phyloP scores from a whole-genome alignment of 441 rosid genomes.

The Corymbia calophylla region DNA sequence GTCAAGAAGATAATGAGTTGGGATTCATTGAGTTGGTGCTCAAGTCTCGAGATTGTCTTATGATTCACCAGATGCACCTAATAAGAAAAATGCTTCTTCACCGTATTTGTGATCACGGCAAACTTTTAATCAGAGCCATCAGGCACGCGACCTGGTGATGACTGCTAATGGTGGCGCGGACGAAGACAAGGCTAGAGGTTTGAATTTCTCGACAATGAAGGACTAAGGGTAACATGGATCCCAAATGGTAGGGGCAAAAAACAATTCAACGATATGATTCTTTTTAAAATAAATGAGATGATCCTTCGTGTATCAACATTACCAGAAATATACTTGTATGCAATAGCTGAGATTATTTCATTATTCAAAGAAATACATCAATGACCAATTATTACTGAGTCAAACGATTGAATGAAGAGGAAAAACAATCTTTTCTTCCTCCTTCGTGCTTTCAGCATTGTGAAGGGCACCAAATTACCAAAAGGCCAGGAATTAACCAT shows the following conservation, averaged over 20 bases:
- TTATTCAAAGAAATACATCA: neutral
- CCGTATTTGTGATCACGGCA: neutral
- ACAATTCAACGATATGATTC: neutral
- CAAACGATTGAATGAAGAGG: no score
- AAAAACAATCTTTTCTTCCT: no score
- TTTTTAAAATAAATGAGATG: neutral
- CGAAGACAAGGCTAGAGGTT: neutral
- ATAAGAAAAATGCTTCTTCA: neutral
- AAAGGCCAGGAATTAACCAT: neutral
- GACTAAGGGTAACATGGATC: neutral
- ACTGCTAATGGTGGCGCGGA: neutral
- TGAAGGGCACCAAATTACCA: no score
- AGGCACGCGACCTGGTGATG: neutral
- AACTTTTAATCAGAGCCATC: neutral
- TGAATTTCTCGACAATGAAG: neutral
- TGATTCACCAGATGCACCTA: neutral
- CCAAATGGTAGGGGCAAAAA: neutral
- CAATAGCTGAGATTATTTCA: neutral
- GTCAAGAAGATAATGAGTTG: neutral
- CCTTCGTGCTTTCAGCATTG: no score
- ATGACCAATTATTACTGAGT: no score
- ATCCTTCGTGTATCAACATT: neutral
- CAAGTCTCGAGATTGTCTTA: neutral
- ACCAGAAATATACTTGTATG: neutral
- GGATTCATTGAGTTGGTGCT: neutral